Percentiles rank a stretch among this genome's conserved stretches.
Conservation (phyloP, 2,329 filamentous ascomycete genomes). For the Neopestalotiopsis rosae region DNA sequence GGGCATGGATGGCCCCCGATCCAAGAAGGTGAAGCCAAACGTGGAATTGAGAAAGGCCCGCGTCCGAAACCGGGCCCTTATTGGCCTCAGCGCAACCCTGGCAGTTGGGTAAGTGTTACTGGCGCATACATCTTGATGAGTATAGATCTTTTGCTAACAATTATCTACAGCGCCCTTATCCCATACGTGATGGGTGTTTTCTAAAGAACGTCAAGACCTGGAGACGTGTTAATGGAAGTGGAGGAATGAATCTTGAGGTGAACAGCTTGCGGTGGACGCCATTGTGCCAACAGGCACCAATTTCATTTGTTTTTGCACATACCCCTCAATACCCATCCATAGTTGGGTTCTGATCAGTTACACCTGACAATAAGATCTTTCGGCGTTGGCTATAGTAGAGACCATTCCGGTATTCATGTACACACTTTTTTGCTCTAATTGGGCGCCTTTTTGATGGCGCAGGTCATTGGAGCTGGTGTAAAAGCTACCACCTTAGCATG, state of each 20-base stretch:
- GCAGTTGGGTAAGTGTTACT: conserved; percentile 80
- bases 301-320: conserved; percentile 19
- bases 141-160: conserved; percentile 22
- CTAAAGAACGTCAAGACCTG: conserved; percentile 33
- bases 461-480: not conserved
- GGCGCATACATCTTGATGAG: conserved; percentile 18
- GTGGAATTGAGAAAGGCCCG: conserved; percentile 83
- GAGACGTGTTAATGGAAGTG: not conserved
- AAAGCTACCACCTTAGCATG: not conserved
- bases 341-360: conserved; percentile 7
- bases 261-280: not conserved
- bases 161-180: conserved; percentile 44
- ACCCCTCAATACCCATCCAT: conserved; percentile 11
- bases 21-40: conserved; percentile 84
- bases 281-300: conserved; percentile 1
- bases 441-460: not conserved
- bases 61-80: conserved; percentile 82
- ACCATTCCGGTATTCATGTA: not conserved
- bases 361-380: not conserved
- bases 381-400: conserved; percentile 13
- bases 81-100: conserved; percentile 86
- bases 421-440: not conserved
- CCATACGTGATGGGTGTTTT: conserved; percentile 59
- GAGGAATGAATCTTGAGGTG: not conserved
- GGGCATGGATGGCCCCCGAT: conserved; percentile 47